Base-by-base conservation (phyloP, 768 basidiomycete genomes). In the Pleurotus giganteus region DNA sequence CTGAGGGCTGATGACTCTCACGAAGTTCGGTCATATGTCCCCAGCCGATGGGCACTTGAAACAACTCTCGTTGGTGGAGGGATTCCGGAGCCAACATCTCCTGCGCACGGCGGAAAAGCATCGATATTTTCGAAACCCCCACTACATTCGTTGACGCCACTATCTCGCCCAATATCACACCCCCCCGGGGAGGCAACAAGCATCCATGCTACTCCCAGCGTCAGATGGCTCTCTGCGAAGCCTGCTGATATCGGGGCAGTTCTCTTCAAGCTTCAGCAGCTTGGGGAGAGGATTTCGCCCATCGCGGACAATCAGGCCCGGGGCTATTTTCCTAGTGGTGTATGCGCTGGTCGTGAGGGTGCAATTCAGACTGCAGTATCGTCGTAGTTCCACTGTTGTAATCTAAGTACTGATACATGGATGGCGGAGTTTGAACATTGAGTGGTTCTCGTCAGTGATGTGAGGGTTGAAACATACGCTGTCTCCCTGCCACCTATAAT, bases 1-100 rank as follows among this genome's bases (percentile, higher is more conserved):
- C 74, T 89, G 37, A 77, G 76, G 36, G 72, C 71, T 53, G 88
- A 90, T 65, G 56, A 65, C 39, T 86, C 84, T 46, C 71, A 74
- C 58, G 85, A 86, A 63, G 87, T 88, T 54, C 78, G 74, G 61
- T 76, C 84, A 41, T 89, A 83, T 60, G 75, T 84, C 53, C 74
- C 70, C 34, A 65, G 69, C 50, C 57, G 70, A n/a, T 56, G 62
- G 53, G 57, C 53, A 45, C 47, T 58, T 52, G 53, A 53, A 36
- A 57, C 21, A 13, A 19, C 49, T 36, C 49, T 15, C 19, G 34
- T 37, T 51, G 34, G 37, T 36, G 34, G 13, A 17, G 21, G n/a
- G 17, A 26, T 36, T 24, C 12, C 32, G 19, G 50, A 37, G 5
- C 13, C 19, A 19, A 36, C 43, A 28, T 43, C 34, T 29, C 19